phyloP scores from a whole-genome alignment of 139 green algal species.

The Haematococcus lacustris region DNA sequence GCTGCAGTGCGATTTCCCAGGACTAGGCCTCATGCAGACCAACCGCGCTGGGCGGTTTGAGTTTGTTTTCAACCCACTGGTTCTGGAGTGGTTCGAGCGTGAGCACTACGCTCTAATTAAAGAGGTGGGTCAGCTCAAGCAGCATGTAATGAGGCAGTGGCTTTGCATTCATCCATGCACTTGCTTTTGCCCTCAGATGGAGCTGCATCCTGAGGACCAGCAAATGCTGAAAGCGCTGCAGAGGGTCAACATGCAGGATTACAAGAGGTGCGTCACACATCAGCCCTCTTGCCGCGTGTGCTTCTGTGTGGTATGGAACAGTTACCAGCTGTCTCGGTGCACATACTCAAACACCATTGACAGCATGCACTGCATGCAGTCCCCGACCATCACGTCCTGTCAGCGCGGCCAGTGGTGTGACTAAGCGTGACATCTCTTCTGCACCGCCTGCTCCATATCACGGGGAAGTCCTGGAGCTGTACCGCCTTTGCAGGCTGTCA shows the following conservation, averaged over 20 bases:
- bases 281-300: neutral
- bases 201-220: constrained; percentile 8
- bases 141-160: neutral
- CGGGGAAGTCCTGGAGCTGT: constrained; percentile 21
- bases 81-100: constrained; percentile 41
- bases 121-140: constrained; percentile 21
- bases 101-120: constrained; percentile 22
- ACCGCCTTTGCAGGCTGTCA: constrained; percentile 16
- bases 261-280: too few species aligned
- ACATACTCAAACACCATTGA: too few species aligned
- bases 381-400: too few species aligned
- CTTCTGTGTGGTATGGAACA: too few species aligned
- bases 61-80: constrained; percentile 39
- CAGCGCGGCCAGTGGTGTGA: too few species aligned
- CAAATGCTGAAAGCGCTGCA: constrained; percentile 24
- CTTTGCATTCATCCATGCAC: neutral
- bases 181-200: constrained; percentile 1
- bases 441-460: constrained; percentile 14
- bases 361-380: too few species aligned
- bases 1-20: constrained; percentile 35
- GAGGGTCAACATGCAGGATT: constrained; percentile 28
- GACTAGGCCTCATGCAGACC: constrained; percentile 34
- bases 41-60: constrained; percentile 40
- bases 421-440: too few species aligned
- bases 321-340: too few species aligned